Base-by-base conservation (phyloP, 805 yeast genomes). In the Candida loeiensis region DNA sequence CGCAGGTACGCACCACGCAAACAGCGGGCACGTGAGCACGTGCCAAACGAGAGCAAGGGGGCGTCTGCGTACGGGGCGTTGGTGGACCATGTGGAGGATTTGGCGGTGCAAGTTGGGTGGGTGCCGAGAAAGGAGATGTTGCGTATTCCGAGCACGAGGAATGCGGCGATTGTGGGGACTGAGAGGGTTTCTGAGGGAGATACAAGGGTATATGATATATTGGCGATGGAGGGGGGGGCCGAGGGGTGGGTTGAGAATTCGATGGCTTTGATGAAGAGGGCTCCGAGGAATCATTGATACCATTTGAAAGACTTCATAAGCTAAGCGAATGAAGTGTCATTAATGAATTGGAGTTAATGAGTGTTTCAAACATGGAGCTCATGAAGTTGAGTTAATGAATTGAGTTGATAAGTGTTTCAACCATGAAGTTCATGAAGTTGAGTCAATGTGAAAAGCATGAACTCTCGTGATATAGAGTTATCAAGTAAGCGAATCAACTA, bases 121-220 rank as follows among this genome's bases (percentile, higher is more conserved):
- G 64, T 73, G 11, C 84, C 82, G 1, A 83, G 87, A 53, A 77
- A 82, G 50, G 98, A 91, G 58, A 83, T 85, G 84, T 64, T 91
- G 34, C 73, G 98, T 43, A 91, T 91, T 17, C 98, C 98, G 22
- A 86, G 96, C 43, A 91, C 98, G 0, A 69, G 97, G 58, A 91
- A 91, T 55, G 88, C 95, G 1, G 97, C 97, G 0, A 66, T 91
- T 12, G 80, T 91, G 36, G 96, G 95, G 0, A 71, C 76, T 38
- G 61, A 54, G 37, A 57, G 55, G 27, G 47, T 53, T 12, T 41
- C 46, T 5, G 44, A 46, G 14, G 15, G 16, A n/a, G 69, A 61
- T 50, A 67, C 61, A 44, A 49, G 68, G 27, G 64, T 83, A 1
- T 73, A 76, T 48, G 86, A 85, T 36, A 70, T 86, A 1, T 54